Conservation (phyloP, 2,329 filamentous ascomycete species). For the Venturia carpophila region DNA sequence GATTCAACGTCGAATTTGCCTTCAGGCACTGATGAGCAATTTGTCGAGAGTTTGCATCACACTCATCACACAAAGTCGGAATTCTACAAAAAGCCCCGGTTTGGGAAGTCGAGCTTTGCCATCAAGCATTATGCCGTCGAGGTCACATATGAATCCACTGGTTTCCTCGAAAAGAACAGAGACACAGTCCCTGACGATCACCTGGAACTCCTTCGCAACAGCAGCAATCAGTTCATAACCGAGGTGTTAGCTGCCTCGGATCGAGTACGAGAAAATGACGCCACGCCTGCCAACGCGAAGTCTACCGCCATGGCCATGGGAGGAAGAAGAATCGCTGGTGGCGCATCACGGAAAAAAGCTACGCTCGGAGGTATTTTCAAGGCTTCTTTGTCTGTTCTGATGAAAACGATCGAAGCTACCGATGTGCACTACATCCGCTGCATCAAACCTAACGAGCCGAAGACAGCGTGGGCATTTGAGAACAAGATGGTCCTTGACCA, state of each 20-base stretch:
- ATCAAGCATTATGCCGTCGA: constrained; percentile 98
- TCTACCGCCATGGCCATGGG: constrained; percentile 52
- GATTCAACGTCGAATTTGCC: constrained; percentile 95
- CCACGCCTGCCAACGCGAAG: constrained; percentile 59
- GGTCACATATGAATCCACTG: constrained; percentile 97
- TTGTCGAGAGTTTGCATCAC: constrained; percentile 71
- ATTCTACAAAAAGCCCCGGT: constrained; percentile 97
- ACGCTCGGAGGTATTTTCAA: constrained; percentile 98
- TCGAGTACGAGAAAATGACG: constrained; percentile 82
- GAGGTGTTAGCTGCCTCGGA: constrained; percentile 80
- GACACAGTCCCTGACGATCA: constrained; percentile 98
- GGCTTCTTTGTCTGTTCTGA: constrained; percentile 93
- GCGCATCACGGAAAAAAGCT: constrained; percentile 76
- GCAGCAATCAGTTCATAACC: constrained; percentile 75
- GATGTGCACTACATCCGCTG: constrained; percentile 99
- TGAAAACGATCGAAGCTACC: constrained; percentile 95
- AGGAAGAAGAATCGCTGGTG: constrained; percentile 76
- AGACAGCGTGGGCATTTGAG: constrained; percentile 95
- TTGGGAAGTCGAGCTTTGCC: constrained; percentile 94
- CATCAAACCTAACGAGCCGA: constrained; percentile 97
- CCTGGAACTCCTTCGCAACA: constrained; percentile 81
- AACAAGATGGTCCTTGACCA: constrained; percentile 98
- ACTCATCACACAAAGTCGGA: constrained; percentile 87
- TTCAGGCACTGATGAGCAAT: constrained; percentile 95
- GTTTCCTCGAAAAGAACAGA: constrained; percentile 98